Conservation (phyloP, 495 filamentous ascomycete genomes). For the Articulospora tetracladia region DNA sequence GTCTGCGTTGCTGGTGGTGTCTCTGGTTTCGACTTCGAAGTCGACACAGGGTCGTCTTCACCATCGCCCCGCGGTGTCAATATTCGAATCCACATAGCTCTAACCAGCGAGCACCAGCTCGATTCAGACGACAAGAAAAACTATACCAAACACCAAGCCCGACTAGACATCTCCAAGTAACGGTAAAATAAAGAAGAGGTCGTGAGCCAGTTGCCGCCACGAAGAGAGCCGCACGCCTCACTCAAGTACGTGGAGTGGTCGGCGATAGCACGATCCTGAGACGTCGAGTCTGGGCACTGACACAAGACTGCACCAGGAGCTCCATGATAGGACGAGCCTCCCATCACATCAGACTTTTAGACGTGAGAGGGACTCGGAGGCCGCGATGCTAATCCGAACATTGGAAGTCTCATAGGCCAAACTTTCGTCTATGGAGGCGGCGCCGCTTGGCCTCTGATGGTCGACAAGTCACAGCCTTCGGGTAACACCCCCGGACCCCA, state of each 20-base stretch:
- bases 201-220: too few species aligned
- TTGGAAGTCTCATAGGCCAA: neutral
- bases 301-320: neutral
- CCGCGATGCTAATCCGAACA: neutral
- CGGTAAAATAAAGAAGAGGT: too few species aligned
- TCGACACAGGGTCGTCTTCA: neutral
- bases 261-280: neutral
- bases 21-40: neutral
- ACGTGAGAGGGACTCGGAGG: neutral
- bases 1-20: neutral
- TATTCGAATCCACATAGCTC: neutral
- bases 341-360: neutral
- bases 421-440: neutral
- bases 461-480: neutral
- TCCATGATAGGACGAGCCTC: neutral
- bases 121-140: neutral
- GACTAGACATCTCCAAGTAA: neutral
- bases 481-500: neutral
- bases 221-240: neutral
- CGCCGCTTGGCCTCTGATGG: neutral
- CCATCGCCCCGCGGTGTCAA: neutral
- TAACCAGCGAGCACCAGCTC: neutral
- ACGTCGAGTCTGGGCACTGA: neutral
- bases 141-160: neutral
- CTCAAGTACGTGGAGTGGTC: neutral